Percentiles rank a stretch among this genome's conserved stretches.
phyloP scores from a whole-genome alignment of 192 early-diverging fungal species.

The Diversispora epigaea region DNA sequence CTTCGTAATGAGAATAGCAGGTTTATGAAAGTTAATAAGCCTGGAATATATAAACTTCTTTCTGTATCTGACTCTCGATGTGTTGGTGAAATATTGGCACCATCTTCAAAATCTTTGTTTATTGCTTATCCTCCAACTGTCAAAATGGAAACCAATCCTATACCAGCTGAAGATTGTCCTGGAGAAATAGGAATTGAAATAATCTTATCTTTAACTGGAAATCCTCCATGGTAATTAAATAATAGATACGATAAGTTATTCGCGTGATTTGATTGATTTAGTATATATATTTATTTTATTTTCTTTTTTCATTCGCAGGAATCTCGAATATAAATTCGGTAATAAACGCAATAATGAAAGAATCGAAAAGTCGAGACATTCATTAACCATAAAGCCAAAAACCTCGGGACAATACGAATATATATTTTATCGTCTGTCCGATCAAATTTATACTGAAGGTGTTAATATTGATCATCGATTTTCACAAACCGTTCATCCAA shows the following conservation, averaged over 20 bases:
- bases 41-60: slow-evolving; percentile 42
- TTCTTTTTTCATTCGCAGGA: slow-evolving; percentile 10
- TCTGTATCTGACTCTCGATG: slow-evolving; percentile 40
- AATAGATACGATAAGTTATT: neutral
- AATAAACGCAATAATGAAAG: neutral
- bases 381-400: slow-evolving; percentile 1
- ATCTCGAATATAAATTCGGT: slow-evolving; percentile 6
- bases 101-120: slow-evolving; percentile 7
- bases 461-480: slow-evolving; percentile 27
- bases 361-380: slow-evolving; percentile 11
- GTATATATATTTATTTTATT: neutral
- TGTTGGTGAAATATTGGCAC: slow-evolving; percentile 26
- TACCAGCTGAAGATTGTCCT: slow-evolving; percentile 31
- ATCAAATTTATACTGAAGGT: slow-evolving; percentile 20
- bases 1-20: neutral
- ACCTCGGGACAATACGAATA: slow-evolving; percentile 26
- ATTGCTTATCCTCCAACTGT: slow-evolving; percentile 17
- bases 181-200: slow-evolving; percentile 28
- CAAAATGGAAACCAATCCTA: slow-evolving; percentile 26
- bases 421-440: slow-evolving; percentile 11
- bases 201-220: slow-evolving; percentile 27
- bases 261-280: neutral
- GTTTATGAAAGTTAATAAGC: slow-evolving; percentile 27
- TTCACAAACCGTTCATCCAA: slow-evolving; percentile 46
- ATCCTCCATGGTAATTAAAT: slow-evolving; percentile 24